Conservation (phyloP, 805 yeast species). For the Komagataella pseudopastoris region DNA sequence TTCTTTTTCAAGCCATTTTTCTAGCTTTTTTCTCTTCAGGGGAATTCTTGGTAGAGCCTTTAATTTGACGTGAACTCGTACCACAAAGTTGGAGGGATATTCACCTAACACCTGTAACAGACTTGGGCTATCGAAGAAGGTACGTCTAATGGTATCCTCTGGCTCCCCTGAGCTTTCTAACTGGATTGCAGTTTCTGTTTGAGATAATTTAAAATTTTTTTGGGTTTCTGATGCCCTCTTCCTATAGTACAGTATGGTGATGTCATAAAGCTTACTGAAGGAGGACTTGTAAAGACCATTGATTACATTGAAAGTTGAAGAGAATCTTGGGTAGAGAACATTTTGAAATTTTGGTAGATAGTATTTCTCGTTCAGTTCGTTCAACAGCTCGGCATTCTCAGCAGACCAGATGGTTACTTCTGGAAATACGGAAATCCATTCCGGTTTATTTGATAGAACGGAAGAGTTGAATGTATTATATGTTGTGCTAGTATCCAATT, state of each 20-base stretch:
- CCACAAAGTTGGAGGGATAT: constrained; percentile 15
- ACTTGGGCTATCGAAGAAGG: constrained; percentile 19
- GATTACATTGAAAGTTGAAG: constrained; percentile 38
- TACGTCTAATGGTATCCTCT: constrained; percentile 2
- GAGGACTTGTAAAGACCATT: constrained; percentile 23
- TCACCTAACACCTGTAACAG: constrained; percentile 21
- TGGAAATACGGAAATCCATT: constrained; percentile 70
- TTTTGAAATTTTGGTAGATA: constrained; percentile 48
- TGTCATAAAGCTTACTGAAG: constrained; percentile 37
- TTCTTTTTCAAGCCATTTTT: constrained; percentile 60
- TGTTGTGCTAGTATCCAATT: constrained; percentile 25
- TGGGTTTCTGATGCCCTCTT: neutral
- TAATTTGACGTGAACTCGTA: constrained; percentile 34
- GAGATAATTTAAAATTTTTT: neutral
- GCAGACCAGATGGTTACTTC: constrained; percentile 65
- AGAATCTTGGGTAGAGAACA: constrained; percentile 68
- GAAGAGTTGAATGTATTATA: constrained; percentile 16
- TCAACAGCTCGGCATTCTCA: constrained; percentile 34
- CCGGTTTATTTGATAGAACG: constrained; percentile 20
- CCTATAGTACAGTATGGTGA: constrained; percentile 33
- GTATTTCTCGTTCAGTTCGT: constrained; percentile 36
- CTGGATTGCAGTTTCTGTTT: neutral
- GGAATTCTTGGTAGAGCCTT: constrained; percentile 36
- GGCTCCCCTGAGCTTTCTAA: neutral
- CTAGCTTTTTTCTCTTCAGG: constrained; percentile 37